Evolutionary conservation across 2,329 filamentous ascomycete genomes (phyloP), one percentile per base, ranked within the genome.

Genomic region (Penicillium sp.): DNA sequence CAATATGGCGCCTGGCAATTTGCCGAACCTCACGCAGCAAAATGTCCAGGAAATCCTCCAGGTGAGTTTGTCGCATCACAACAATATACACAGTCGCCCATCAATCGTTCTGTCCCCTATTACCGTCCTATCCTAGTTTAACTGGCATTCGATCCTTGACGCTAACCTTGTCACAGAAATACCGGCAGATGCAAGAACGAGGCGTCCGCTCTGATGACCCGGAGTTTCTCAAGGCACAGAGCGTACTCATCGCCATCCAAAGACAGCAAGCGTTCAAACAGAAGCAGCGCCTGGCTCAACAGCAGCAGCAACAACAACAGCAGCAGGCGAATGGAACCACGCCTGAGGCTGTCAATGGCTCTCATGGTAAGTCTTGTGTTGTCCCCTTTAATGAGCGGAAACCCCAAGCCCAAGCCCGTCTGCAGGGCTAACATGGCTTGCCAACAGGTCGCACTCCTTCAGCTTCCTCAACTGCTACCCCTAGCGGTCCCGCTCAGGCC

Each of bases 191-290:
- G 87, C 93, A 92, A 72, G 81, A 88, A 48, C 80, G 86, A 62
- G 91, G 91, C 59, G 86, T 95, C 19, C 82, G 88, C 34, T 80
- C 84, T 49, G 86, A 80, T 49, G 90, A 97, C 64, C 92, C 92
- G 38, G 91, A 97, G 68, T 91, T 86, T 64, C 80, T 92, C 63
- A 95, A 93, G 72, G 81, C 84, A 28, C 85, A 89, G 46, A 83
- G 87, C 54, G 83, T 95, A 53, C 79, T 96, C 54, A 70, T 81
- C 31, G 83, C 79, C 59, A 81, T 95, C 46, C 86, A 89, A 58
- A 78, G 80, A 53, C 75, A 80, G 56, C 74, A 81, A 61, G 76
- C 79, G 30, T 81, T 80, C 50, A 80, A 81, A 59, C 78, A 80
- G 52, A 76, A 80, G 57, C 75, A 75, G 52, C 51, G 47, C n/a